These are phyloP conservation scores for Diaporthe vexans DNA, from an alignment of 2,329 filamentous ascomycete genomes.

Conservation along the genomic window DNA sequence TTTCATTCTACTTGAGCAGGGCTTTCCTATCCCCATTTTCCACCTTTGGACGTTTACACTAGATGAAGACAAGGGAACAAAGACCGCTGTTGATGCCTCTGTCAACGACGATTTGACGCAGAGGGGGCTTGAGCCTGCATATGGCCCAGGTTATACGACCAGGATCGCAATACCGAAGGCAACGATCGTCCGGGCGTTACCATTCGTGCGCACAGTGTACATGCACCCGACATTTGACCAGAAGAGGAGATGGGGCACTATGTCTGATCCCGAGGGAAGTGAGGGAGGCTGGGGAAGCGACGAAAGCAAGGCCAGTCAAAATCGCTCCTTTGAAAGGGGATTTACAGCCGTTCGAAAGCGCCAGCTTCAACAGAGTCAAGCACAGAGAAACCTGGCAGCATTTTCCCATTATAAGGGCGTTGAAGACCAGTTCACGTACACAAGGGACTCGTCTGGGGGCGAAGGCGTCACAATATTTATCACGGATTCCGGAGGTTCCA, in stretches of 20 bases:
- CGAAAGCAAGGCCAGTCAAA: neutral
- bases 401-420: neutral
- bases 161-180: neutral
- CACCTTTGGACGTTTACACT: slow-evolving; percentile 3
- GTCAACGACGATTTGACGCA: slow-evolving; percentile 5
- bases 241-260: neutral
- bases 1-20: slow-evolving; percentile 3
- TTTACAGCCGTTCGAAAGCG: neutral
- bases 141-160: slow-evolving; percentile 13
- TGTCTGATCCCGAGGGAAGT: neutral
- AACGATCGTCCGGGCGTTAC: neutral
- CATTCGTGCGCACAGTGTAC: slow-evolving; percentile 5
- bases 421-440: neutral
- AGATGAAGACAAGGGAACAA: neutral
- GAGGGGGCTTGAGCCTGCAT: slow-evolving; percentile 6
- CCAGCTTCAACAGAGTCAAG: neutral
- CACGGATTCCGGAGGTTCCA: neutral
- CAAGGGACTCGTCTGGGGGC: slow-evolving; percentile 12
- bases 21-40: neutral
- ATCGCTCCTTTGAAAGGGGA: neutral
- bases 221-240: neutral
- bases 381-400: slow-evolving; percentile 13
- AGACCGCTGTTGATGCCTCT: slow-evolving; percentile 12
- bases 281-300: neutral
- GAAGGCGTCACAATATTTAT: slow-evolving; percentile 8